Evolutionary conservation across 1,284 basidiomycete species (phyloP), one percentile per base, ranked within the genome.

Genomic region (Inonotus hispidus): DNA sequence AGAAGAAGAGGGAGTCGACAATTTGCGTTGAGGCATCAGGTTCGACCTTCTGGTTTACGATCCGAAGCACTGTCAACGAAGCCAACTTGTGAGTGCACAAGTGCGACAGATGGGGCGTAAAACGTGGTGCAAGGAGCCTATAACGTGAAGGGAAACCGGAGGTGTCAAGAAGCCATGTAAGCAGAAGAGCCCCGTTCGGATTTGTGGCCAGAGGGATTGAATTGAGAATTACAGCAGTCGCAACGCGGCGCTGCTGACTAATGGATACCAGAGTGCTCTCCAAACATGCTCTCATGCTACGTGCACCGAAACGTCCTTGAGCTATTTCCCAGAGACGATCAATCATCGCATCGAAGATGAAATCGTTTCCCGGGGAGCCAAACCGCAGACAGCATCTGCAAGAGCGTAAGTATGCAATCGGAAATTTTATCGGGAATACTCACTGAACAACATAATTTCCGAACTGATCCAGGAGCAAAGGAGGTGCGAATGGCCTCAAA

Each of bases 321-420:
- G 93, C 93, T 62, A 98, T 82, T 77, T 96, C 96, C 97, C 97
- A 99, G 76, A 97, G 92, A 54, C 97, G 90, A 73, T 99, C 96
- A 53, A 93, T 88, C 82, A 99, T 98, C 38, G 95, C 94, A 71
- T 99, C 96, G 71, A 98, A 98, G 63, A 99, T 91, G 73, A 98
- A 98, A 68, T 97, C 94, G 62, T 91, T 93, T 39, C 83, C 83
- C 16, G 96, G 95, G 32, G 87, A 76, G 52, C 92, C 92, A 68
- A 98, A 99, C 23, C 92, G 88, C 55, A 99, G 79, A 70, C 95
- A 95, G 70, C 94, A 95, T 71, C 89, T 92, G 54, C 61, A 56
- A 5, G 11, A 27, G 38, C 32, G 29, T 37, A 35, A 16, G 21
- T 16, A n/a, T 19, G 35, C 16, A 19, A 46, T 46, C 23, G 53